Base-by-base conservation (phyloP, 1,284 basidiomycete species). In the Afroboletus lepidellus region DNA sequence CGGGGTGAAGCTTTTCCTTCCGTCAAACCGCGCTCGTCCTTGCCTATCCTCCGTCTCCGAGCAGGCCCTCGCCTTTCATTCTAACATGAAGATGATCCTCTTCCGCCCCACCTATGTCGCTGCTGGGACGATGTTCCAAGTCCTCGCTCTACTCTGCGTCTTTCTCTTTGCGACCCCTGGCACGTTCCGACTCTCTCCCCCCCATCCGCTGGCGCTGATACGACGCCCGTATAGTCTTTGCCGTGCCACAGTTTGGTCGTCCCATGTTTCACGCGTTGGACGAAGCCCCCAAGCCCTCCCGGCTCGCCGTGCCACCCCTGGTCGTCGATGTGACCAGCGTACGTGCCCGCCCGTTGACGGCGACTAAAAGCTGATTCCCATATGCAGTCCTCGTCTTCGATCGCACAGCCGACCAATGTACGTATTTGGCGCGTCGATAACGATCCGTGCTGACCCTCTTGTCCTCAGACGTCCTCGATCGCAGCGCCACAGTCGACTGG, bases 171-270 rank as follows among this genome's bases (percentile, higher is more conserved):
- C 46, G 5, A 27, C 47, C 8, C 36, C 58, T 33, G 61, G 63
- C 50, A 23, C 43, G 46, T n/a, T n/a, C n/a, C n/a, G n/a, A n/a
- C n/a, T n/a, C n/a, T n/a, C 8, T 18, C 8, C 1, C n/a, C 4
- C 32, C 12, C 9, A 2, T 9, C 23, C 8, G n/a, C n/a, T n/a
- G 9, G 16, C 5, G 6, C 43, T 32, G 16, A 38, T 21, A 8
- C 21, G 43, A 13, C 18, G 21, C 8, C 29, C 6, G 24, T 8
- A 3, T n/a, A 61, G 60, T 48, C 4, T 60, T 45, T 9, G 60
- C 64, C 6, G 24, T 36, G 8, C 62, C 62, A 2, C 62, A 64
- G 27, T 63, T 60, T n/a, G 58, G 62, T 3, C 38, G 56, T 1
- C 48, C 43, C 1, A 1, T 29, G n/a, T n/a, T 64, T 2, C 55